Base-by-base conservation (phyloP, 148 eudicot species). In the Polygonum aviculare region DNA sequence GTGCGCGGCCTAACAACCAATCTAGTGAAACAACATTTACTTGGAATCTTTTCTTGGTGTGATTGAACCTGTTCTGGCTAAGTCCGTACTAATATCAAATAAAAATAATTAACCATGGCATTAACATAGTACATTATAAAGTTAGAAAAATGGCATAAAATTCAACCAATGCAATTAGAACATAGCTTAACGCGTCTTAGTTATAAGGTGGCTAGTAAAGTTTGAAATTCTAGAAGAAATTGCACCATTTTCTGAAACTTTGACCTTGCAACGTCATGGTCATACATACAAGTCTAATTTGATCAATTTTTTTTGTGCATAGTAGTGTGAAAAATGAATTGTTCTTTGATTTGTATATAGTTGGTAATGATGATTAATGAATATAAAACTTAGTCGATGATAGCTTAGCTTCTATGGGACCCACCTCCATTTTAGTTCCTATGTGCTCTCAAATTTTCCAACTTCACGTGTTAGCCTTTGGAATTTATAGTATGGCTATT, bases 31-130 rank as follows among this genome's bases (percentile, higher is more conserved):
- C 41, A 65, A 35, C 14, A 67, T 35, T 67, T 67, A 14, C 19
- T 67, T 67, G 72, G 45, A 67, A 67, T 36, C 22, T 67, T 63
- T 67, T 67, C 11, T 67, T 67, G 72, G 72, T 67, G 45, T 14
- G 16, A 35, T 14, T 36, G 44, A 36, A 14, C 41, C 44, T 35
- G 19, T 36, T 35, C 15, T 36, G 71, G 71, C 35, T 65, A 65
- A 65, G 14, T 15, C 71, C 71, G 45, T 35, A 36, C 69, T 26
- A 62, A 15, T 4, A 62, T 60, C 26, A 9, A 60, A 22, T n/a
- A 54, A 54, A 54, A 54, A n/a, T 54, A 54, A 54, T 21, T 7
- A 5, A 18, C 55, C 15, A 16, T 15, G 55, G 0, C 19, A 15
- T 67, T 36, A 38, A 41, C 38, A 16, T 35, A n/a, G n/a, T n/a